Base-by-base conservation (phyloP, 305 asterid genomes). In the Fraxinus albicans region DNA sequence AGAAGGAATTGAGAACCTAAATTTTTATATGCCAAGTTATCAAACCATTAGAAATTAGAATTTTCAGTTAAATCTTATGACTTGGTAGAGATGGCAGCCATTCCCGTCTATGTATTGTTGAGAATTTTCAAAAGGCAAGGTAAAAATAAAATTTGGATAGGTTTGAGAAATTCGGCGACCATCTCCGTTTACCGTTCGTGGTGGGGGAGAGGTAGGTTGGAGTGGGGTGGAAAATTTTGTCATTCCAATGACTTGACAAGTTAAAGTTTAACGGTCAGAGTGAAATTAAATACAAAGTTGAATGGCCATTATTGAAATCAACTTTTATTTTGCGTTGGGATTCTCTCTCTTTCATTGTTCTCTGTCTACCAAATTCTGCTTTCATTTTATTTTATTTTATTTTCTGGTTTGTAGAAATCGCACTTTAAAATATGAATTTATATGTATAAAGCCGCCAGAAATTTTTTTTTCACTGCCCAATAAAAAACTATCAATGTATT, bases 281-380 rank as follows among this genome's bases (percentile, higher is more conserved):
- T 44, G 53, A 12, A 0, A 2, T 13, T 2, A 42, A 12, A 44
- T 44, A 44, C 17, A 44, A 44, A 44, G 53, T 44, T 44, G 17
- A 12, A 44, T 44, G 53, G 53, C 53, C 53, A 44, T 44, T 44
- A 44, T 44, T 44, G 53, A 44, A 44, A 44, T 44, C 12, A 44
- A 44, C 53, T 44, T 44, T 8, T 44, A 0, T 2, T 44, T 44
- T 3, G 50, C 17, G 73, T 9, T 67, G 65, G 69, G 79, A 40
- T 47, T 80, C 79, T 80, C 67, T 67, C 33, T 67, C 23, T 65
- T 5, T 73, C 53, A 83, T 80, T 82, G 34, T 10, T 73, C 87
- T 73, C 87, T 77, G 67, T 23, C 79, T 33, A 33, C 21, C 47
- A 77, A 77, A 77, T 63, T 79, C 42, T 73, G 53, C 15, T 31